Evolutionary conservation across 768 basidiomycete species (phyloP), one percentile per base, ranked within the genome.

Genomic region (Xerocomellus dryophilus): DNA sequence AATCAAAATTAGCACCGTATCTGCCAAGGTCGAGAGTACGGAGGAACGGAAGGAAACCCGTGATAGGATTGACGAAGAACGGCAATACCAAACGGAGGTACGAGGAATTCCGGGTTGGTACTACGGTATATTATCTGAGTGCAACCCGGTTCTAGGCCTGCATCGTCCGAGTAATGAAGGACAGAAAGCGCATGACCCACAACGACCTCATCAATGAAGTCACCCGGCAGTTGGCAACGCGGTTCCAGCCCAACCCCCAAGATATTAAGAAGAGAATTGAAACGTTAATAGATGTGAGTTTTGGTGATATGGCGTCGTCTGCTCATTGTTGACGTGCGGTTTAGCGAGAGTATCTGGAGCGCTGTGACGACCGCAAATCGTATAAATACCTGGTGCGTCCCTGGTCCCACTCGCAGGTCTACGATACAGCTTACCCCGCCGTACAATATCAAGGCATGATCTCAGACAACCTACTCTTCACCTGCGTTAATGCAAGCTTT

Each of bases 141-240:
- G 38, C 4, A 8, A 29, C 32, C 20, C n/a, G 44, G 3, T 44
- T 12, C n/a, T 57, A 99, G 95, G 97, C 97, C 2, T 98, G 93
- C 65, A 88, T 98, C 58, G 97, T 99, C 23, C 86, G 97, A 31
- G 85, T 98, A 27, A 98, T 99, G 96, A 98, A 98, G 73, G 87
- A 93, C 66, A 77, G 94, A 51, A 98, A 98, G 67, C 81, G 82
- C 50, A 86, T 98, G 84, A 73, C 78, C 7, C 93, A 98, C 64
- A 91, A 84, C 54, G 92, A 94, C 51, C 80, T 99, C 14, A 78
- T 98, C 56, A 88, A 86, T 61, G 95, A 98, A 71, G 93, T 93
- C 32, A 92, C 91, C 42, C 82, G 84, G 20, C 96, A 98, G 61
- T 73, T 99, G 4, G 77, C 89, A 18, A 76, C 76, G 53, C 84